Evolutionary conservation across 495 filamentous ascomycete species (phyloP), one percentile per base, ranked within the genome.

Genomic region (Penicillium egyptiacum): DNA sequence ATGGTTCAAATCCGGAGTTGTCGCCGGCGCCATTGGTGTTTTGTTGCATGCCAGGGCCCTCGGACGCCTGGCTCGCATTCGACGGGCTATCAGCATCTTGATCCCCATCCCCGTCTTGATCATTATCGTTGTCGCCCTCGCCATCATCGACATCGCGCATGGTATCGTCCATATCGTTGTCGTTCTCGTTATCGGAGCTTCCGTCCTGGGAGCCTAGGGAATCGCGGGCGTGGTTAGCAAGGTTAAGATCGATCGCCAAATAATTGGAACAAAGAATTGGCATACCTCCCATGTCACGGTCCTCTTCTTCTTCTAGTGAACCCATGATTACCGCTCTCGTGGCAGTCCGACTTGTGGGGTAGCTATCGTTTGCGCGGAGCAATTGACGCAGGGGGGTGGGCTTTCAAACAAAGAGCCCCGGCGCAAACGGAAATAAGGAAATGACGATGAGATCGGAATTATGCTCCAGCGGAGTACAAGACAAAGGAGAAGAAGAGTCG

Each of bases 131-230:
- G 49, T 88, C 86, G 7, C 78, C 78, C 16, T 83, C 79, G 20
- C 71, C 78, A 60, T 82, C 80, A 39, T 86, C 84, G 10, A 70
- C 80, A 62, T 88, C 86, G 43, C 87, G 79, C 74, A 87, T 83
- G n/a, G 76, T 73, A 53, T 87, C 85, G 31, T 89, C 86, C 56
- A 83, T 81, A 17, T 88, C 86, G 59, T 87, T 81, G 12, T 88
- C 86, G 57, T 87, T 81, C 26, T 89, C 86, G 58, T 88, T 88
- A 56, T 89, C 86, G 7, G 86, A 88, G 69, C 83, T 87, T 57
- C 75, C 83, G 60, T 83, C 82, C 57, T 81, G 85, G 30, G 84
- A 85, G 51, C 72, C 77, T 79, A 67, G 30, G 28, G 14, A 49
- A 45, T 37, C 35, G 31, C 42, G 44, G 58, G 30, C 19, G 9